Evolutionary conservation across 2,329 filamentous ascomycete species (phyloP).

Genomic region (Thielaviopsis populi): DNA sequence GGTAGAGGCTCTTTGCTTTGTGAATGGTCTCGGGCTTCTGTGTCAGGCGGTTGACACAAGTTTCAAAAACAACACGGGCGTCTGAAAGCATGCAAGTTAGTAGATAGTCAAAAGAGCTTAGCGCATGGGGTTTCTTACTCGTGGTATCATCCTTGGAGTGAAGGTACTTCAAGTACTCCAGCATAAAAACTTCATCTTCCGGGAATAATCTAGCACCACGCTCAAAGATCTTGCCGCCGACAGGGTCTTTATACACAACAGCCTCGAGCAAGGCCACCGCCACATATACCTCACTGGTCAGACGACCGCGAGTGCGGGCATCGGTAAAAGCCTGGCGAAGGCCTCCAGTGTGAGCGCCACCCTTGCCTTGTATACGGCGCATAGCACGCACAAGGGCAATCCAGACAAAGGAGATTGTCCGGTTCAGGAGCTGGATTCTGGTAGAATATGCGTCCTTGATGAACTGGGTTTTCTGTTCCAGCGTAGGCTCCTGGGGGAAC

Average conservation of each 20-base stretch:
- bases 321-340: constrained; percentile 81
- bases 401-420: constrained; percentile 85
- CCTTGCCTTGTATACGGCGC: constrained; percentile 82
- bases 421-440: constrained; percentile 62
- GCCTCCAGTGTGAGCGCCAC: constrained; percentile 50
- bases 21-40: constrained; percentile 57
- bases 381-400: constrained; percentile 88
- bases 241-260: constrained; percentile 85
- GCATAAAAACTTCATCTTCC: constrained; percentile 79
- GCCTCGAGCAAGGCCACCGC: constrained; percentile 87
- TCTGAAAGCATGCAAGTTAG: constrained; percentile 36
- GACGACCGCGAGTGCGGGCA: constrained; percentile 68
- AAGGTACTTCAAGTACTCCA: constrained; percentile 92
- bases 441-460: constrained; percentile 52
- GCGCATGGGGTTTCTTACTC: constrained; percentile 44
- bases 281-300: constrained; percentile 91
- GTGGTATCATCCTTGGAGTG: constrained; percentile 85
- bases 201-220: constrained; percentile 86
- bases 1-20: constrained; percentile 73
- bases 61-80: constrained; percentile 91
- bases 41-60: constrained; percentile 68
- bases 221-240: constrained; percentile 91
- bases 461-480: constrained; percentile 47
- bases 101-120: constrained; percentile 17
- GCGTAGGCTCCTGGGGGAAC: constrained; percentile 23